phyloP scores from a whole-genome alignment of 2,329 filamentous ascomycete species.

The Sporothrix brunneoviolacea region DNA sequence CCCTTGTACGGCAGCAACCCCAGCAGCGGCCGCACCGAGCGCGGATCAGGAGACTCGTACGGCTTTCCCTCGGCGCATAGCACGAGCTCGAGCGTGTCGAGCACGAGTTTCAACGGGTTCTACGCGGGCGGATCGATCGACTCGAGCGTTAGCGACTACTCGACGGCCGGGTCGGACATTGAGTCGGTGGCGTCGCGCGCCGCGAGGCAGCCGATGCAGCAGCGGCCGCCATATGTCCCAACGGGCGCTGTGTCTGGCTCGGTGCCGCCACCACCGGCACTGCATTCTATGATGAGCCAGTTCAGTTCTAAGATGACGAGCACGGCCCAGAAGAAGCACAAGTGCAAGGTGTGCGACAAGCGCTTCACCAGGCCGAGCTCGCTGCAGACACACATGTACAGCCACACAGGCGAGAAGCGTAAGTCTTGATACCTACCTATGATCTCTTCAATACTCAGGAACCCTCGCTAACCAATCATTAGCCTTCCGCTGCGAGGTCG shows the following conservation, averaged over 20 bases:
- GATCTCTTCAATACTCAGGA: background rate
- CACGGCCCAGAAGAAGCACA: conserved; percentile 98
- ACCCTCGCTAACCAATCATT: background rate
- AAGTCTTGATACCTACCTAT: conserved; percentile 37
- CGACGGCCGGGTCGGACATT: conserved; percentile 79
- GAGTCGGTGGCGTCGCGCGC: conserved; percentile 76
- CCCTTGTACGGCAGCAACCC: conserved; percentile 70
- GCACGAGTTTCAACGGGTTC: conserved; percentile 63
- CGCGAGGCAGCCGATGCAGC: conserved; percentile 26
- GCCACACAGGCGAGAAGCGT: conserved; percentile 97
- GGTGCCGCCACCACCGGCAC: conserved; percentile 66
- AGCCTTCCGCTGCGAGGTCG: conserved; percentile 93
- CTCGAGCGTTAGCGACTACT: conserved; percentile 85
- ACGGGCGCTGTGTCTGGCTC: no score
- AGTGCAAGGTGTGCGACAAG: conserved; percentile 98
- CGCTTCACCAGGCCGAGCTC: conserved; percentile 91
- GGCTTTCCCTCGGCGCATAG: conserved; percentile 83
- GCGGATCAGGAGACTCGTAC: conserved; percentile 78
- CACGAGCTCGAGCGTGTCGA: conserved; percentile 80
- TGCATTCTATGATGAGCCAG: conserved; percentile 96
- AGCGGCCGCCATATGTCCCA: background rate
- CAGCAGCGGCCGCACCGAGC: conserved; percentile 30
- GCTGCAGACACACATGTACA: conserved; percentile 95
- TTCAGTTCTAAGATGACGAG: conserved; percentile 96
- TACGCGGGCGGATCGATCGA: conserved; percentile 84